Evolutionary conservation across 164 flowering plant species (phyloP), one percentile per base, ranked within the genome.

Genomic region (Magnolia changhungtana): DNA sequence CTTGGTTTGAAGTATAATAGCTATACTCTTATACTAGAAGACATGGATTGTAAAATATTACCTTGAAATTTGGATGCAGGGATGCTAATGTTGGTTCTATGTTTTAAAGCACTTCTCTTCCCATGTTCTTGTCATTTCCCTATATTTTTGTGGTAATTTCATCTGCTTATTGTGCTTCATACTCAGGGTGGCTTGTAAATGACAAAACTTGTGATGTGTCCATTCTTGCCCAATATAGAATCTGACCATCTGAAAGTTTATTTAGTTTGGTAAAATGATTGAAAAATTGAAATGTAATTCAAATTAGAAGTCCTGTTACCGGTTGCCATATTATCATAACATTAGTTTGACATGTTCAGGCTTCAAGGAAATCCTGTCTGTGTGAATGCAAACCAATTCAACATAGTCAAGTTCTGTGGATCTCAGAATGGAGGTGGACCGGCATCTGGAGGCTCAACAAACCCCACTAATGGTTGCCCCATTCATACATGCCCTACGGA

Each of bases 341-440:
- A 67, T 19, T 65, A 66, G 63, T 75, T 66, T 11, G 45, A 45
- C 20, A 51, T 79, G 72, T 82, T 71, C 88, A 93, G 98, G 92
- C 88, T 93, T 79, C 83, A 79, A 55, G 92, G 92, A 29, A 93
- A 93, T 81, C 96, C 95, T 20, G 75, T 90, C 31, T 93, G 98
- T 75, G 51, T 10, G 16, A 75, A 45, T 74, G 82, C 84, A 72
- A 88, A 75, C 79, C 78, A 78, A 78, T 79, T 71, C 27, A 87
- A 87, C 72, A 84, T 84, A 74, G 77, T 14, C 74, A 82, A 75
- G 55, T 87, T 81, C 75, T 92, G 96, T 76, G 79, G 73, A 63
- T 63, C 88, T 63, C 84, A 65, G 63, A 73, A 7, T 79, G 80
- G 58, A 63, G 77, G 63, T 18, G 78, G 64, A 1, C 79, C 75